Base-by-base conservation (phyloP, 805 yeast species). In the Starmerella apis region DNA sequence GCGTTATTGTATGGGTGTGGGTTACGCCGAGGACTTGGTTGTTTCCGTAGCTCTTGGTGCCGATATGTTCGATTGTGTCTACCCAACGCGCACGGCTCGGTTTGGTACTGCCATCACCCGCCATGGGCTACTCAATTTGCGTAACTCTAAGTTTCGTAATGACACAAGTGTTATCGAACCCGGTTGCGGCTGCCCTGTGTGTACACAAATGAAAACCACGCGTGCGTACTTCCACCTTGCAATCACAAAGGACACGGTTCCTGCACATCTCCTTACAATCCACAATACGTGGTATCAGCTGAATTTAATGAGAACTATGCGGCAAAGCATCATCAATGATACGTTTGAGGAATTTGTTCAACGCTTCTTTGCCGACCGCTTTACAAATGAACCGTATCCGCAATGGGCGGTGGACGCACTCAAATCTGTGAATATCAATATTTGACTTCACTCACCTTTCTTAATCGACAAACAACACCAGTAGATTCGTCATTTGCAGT, bases 41-140 rank as follows among this genome's bases (percentile, higher is more conserved):
- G 75, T 71, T 7, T 65, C 70, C 1, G 75, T 71, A 5, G 74
- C 74, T 2, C 62, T 71, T 35, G 74, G 74, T 1, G 74, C 73
- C 2, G 74, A 71, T 52, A 59, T 71, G 63, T 71, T 71, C 56
- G 74, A 71, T 52, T 71, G 74, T 48, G 74, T 71, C 4, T 71
- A 68, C 53, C 74, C 74, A 10, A 70, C 74, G 3, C 59, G 74
- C 42, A 71, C 74, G 4, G 68, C 68, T 8, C 60, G 74, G 25
- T 71, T 71, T 53, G 74, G 74, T 23, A 69, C 71, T 42, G 74
- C 74, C 5, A 59, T 71, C 43, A 71, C 74, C 8, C 60, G 62
- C 13, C 47, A 46, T 25, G 74, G 74, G 2, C 60, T 56, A 13
- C 42, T 71, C 19, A 68, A 68, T 48, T 52, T 71, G 28, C 61